Conservation (phyloP, 2,329 filamentous ascomycete species). For the Metarhizium brunneum region DNA sequence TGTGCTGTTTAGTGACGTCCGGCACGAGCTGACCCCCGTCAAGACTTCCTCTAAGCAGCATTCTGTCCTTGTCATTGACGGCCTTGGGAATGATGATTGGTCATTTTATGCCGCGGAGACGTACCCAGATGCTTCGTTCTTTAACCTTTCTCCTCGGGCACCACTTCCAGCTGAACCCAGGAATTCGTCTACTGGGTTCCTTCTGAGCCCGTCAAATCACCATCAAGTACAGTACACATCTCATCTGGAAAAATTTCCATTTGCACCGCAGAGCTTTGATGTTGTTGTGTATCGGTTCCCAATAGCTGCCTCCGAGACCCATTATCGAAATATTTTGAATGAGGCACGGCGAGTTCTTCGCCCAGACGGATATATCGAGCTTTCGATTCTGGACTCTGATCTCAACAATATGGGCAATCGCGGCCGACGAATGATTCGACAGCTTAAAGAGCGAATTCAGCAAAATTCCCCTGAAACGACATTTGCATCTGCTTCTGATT, state of each 20-base stretch:
- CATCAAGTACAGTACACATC: constrained; percentile 63
- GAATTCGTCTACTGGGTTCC: constrained; percentile 35
- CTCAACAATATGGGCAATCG: constrained; percentile 73
- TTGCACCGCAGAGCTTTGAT: constrained; percentile 66
- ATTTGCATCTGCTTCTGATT: constrained; percentile 50
- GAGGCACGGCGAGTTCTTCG: constrained; percentile 72
- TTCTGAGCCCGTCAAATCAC: constrained; percentile 57
- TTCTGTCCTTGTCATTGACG: constrained; percentile 69
- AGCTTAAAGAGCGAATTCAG: constrained; percentile 62
- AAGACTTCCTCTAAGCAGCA: constrained; percentile 33
- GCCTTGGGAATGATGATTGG: constrained; percentile 82
- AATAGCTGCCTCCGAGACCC: constrained; percentile 53
- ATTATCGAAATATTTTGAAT: constrained; percentile 61
- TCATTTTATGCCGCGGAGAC: constrained; percentile 72
- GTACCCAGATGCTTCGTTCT: constrained; percentile 65
- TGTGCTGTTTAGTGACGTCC: constrained; percentile 71
- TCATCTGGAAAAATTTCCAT: constrained; percentile 60
- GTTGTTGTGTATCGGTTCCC: constrained; percentile 73
- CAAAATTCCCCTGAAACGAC: constrained; percentile 48
- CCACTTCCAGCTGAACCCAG: constrained; percentile 37
- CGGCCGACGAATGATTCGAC: constrained; percentile 58
- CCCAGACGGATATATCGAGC: constrained; percentile 70
- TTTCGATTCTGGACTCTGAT: constrained; percentile 70
- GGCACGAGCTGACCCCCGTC: constrained; percentile 53
- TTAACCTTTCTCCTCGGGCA: constrained; percentile 59